phyloP scores from a whole-genome alignment of 768 basidiomycete genomes.

The Zangia roseola region DNA sequence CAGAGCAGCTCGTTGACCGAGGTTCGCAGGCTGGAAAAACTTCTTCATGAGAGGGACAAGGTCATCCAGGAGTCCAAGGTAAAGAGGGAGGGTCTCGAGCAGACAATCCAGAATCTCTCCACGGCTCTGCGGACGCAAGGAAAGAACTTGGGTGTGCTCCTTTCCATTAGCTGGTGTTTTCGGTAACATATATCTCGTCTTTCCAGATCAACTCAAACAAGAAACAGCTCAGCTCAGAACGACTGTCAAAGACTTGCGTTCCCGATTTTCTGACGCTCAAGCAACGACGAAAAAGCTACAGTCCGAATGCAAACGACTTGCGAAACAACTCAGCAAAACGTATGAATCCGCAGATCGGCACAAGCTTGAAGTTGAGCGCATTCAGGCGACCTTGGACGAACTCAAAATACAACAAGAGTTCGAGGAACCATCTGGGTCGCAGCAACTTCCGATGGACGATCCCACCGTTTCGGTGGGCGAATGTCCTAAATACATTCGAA shows the following conservation, averaged over 20 bases:
- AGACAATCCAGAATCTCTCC: not conserved
- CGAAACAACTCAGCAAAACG: not conserved
- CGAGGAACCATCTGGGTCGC: not conserved
- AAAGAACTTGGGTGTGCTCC: not conserved
- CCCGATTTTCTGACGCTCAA: not conserved
- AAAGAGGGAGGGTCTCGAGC: not conserved
- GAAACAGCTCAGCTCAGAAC: not conserved
- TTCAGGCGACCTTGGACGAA: not conserved
- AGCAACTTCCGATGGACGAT: not conserved
- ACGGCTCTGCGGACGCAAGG: not conserved
- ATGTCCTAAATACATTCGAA: too few species aligned
- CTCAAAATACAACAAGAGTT: not conserved
- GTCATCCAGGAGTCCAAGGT: not conserved
- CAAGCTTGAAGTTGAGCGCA: not conserved
- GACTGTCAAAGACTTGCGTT: not conserved
- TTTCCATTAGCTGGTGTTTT: not conserved
- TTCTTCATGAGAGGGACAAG: conserved; percentile 1
- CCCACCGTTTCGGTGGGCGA: not conserved
- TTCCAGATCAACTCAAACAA: not conserved
- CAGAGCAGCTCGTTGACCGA: not conserved
- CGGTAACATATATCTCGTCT: not conserved
- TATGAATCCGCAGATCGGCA: not conserved
- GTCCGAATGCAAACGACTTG: not conserved
- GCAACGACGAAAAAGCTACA: too few species aligned
- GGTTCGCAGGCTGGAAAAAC: not conserved